Evolutionary conservation across 441 rosid species (phyloP).

Genomic region (Gossypium schwendimanii): DNA sequence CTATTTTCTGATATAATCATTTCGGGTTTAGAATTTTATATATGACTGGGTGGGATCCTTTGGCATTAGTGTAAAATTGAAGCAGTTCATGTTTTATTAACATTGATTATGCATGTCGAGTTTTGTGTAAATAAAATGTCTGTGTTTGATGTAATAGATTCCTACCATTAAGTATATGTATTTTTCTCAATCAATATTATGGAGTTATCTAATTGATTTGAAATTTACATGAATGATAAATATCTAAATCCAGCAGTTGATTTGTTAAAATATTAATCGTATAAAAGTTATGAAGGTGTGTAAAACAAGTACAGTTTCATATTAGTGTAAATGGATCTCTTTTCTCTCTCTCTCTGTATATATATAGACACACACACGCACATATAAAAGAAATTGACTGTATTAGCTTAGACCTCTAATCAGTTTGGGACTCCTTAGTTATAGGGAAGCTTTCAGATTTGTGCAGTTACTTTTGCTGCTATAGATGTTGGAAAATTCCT

Average conservation of each 20-base stretch:
- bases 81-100: neutral
- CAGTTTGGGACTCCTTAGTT: neutral
- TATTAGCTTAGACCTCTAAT: neutral
- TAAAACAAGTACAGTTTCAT: neutral
- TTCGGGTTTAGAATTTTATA: neutral
- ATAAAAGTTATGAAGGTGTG: neutral
- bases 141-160: neutral
- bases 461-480: neutral
- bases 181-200: neutral
- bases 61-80: neutral
- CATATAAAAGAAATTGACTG: neutral
- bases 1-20: neutral
- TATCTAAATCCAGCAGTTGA: neutral
- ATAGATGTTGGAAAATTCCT: neutral
- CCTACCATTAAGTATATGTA: neutral
- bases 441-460: neutral
- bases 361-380: neutral
- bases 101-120: neutral
- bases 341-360: neutral
- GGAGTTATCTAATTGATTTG: neutral
- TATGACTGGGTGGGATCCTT: neutral
- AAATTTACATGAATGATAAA: neutral
- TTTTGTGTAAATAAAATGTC: neutral
- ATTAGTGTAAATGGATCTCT: neutral
- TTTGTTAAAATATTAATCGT: neutral